A percentile compares a stretch with the other conserved stretches of the same genome.
phyloP scores from a whole-genome alignment of 345 rosid genomes.

The Gossypium anomalum region DNA sequence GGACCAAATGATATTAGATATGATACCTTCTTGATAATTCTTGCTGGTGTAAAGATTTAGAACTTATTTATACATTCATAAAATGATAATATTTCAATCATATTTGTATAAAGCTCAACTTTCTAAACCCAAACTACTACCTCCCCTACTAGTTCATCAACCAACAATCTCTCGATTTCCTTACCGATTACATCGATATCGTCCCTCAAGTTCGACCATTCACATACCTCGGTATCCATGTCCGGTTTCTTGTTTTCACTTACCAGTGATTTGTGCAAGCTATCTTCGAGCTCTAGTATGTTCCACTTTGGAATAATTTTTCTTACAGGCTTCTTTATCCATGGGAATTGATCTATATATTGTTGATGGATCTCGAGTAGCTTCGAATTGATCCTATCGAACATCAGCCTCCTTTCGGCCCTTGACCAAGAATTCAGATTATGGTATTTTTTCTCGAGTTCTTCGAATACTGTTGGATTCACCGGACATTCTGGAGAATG shows the following conservation, averaged over 20 bases:
- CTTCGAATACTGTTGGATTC: constrained; percentile 56
- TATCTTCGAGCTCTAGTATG: constrained; percentile 38
- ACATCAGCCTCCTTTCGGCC: constrained; percentile 62
- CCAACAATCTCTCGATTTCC: constrained; percentile 60
- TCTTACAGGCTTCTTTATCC: constrained; percentile 41
- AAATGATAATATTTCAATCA: constrained; percentile 31
- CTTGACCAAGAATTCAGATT: constrained; percentile 36
- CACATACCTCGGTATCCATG: constrained; percentile 33
- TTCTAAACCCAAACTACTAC: constrained; percentile 27
- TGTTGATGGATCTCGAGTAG: constrained; percentile 46
- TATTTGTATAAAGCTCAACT: constrained; percentile 18
- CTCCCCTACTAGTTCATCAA: constrained; percentile 63
- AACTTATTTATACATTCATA: constrained; percentile 19
- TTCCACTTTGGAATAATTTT: constrained; percentile 34
- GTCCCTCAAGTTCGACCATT: constrained; percentile 58
- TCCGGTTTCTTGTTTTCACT: constrained; percentile 34
- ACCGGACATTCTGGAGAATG: constrained; percentile 55
- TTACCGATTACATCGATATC: constrained; percentile 57
- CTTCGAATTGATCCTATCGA: constrained; percentile 56
- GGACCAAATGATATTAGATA: neutral
- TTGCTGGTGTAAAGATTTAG: constrained; percentile 5
- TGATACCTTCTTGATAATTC: neutral
- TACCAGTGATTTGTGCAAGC: constrained; percentile 35
- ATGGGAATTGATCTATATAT: constrained; percentile 45
- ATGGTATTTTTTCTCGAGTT: constrained; percentile 64